Evolutionary conservation across 1,284 basidiomycete genomes (phyloP).

Genomic region (Cryptococcus deneoformans): DNA sequence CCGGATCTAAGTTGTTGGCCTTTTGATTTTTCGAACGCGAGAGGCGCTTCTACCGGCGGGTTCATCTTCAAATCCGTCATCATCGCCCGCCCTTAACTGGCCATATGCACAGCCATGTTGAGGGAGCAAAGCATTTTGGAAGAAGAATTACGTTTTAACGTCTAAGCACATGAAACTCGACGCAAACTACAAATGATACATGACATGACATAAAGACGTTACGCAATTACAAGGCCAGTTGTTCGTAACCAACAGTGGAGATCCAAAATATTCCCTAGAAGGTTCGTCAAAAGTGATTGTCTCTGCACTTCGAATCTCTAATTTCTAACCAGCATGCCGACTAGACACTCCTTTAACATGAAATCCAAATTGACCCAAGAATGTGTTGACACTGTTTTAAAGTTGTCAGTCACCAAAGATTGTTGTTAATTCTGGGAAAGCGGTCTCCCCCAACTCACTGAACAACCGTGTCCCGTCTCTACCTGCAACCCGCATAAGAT

Average conservation of each 20-base stretch:
- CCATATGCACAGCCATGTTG: no score
- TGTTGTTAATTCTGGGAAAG: not conserved
- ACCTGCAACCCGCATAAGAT: constrained; percentile 94
- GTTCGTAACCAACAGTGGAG: not conserved
- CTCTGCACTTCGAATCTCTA: not conserved
- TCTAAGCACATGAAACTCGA: not conserved
- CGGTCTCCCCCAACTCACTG: constrained; percentile 55
- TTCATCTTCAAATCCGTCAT: no score
- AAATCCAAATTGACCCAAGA: constrained; percentile 93
- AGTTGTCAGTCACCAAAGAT: constrained; percentile 6
- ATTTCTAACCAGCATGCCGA: constrained; percentile 55
- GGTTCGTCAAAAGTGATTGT: not conserved
- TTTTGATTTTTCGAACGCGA: no score
- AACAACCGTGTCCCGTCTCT: constrained; percentile 93
- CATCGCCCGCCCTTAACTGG: no score
- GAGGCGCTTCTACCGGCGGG: no score
- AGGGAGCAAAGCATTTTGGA: no score
- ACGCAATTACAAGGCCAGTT: no score
- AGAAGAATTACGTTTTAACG: not conserved
- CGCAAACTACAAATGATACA: not conserved
- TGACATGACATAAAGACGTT: not conserved
- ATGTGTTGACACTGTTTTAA: constrained; percentile 55
- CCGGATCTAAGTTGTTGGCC: no score
- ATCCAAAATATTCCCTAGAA: not conserved
- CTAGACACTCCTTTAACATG: constrained; percentile 87